Evolutionary conservation across 106 monocot genomes (phyloP).

Genomic region (Acorus gramineus): DNA sequence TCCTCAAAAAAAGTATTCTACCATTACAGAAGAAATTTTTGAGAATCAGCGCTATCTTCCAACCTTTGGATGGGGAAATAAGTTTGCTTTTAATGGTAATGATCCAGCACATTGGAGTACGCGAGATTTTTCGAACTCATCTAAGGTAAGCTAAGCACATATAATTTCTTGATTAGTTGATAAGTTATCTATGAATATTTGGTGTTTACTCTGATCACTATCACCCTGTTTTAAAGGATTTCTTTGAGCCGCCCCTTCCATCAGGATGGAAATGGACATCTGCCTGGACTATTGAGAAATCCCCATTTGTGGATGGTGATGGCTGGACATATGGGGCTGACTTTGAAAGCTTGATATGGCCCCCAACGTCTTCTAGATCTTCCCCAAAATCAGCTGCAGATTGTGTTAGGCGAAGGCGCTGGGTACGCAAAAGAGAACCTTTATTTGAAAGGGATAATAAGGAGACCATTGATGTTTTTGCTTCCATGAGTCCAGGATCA

Average conservation of each 20-base stretch:
- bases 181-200: too few relatives aligned
- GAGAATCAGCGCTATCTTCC: slow-evolving; percentile 73
- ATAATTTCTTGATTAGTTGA: too few relatives aligned
- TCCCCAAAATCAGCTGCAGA: slow-evolving; percentile 47
- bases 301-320: slow-evolving; percentile 52
- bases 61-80: slow-evolving; percentile 59
- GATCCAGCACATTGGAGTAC: slow-evolving; percentile 61
- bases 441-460: slow-evolving; percentile 19
- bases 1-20: slow-evolving; percentile 5
- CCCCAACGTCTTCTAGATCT: slow-evolving; percentile 47
- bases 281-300: slow-evolving; percentile 75
- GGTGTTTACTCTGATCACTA: not conserved
- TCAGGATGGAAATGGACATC: slow-evolving; percentile 74
- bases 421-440: slow-evolving; percentile 61
- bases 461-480: slow-evolving; percentile 35
- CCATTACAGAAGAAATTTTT: slow-evolving; percentile 60
- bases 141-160: slow-evolving; percentile 36
- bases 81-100: slow-evolving; percentile 18
- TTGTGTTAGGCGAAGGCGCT: slow-evolving; percentile 74
- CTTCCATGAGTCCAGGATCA: slow-evolving; percentile 49
- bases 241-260: slow-evolving; percentile 69
- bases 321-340: slow-evolving; percentile 85
- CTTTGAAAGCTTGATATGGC: slow-evolving; percentile 72
- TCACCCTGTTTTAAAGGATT: slow-evolving; percentile 37
- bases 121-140: slow-evolving; percentile 62